Evolutionary conservation across 78 protist genomes (phyloP).

Genomic region (slime mould (Dictyostelium discoideum)): DNA sequence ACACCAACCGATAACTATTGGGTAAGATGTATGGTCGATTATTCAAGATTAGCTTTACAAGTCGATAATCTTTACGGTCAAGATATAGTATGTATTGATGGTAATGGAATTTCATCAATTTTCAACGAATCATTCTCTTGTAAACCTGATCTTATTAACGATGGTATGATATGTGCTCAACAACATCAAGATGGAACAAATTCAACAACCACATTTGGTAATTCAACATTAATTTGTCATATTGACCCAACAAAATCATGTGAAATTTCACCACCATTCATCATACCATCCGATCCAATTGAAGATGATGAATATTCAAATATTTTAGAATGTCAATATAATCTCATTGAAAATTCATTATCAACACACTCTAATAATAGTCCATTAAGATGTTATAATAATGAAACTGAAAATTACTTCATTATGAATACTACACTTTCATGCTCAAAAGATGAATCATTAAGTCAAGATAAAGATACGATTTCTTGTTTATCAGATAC

Average conservation of each 20-base stretch:
- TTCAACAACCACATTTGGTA: not conserved
- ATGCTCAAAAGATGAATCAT: not conserved
- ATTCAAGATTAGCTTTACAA: not conserved
- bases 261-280: not conserved
- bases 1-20: not conserved
- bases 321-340: not conserved
- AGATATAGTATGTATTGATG: not conserved
- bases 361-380: not conserved
- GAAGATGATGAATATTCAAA: not conserved
- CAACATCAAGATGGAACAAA: not conserved
- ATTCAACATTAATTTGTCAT: not conserved
- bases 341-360: not conserved
- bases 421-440: not conserved
- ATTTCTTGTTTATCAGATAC: not conserved
- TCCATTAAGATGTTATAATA: not conserved
- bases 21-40: not conserved
- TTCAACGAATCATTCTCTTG: not conserved
- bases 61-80: not conserved
- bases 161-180: not conserved
- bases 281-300: not conserved
- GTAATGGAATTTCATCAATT: not conserved
- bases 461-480: not conserved
- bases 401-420: not conserved
- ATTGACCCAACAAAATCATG: not conserved
- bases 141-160: not conserved